Evolutionary conservation across 129 eudicot genomes (phyloP).

Genomic region (Flaveria robusta): DNA sequence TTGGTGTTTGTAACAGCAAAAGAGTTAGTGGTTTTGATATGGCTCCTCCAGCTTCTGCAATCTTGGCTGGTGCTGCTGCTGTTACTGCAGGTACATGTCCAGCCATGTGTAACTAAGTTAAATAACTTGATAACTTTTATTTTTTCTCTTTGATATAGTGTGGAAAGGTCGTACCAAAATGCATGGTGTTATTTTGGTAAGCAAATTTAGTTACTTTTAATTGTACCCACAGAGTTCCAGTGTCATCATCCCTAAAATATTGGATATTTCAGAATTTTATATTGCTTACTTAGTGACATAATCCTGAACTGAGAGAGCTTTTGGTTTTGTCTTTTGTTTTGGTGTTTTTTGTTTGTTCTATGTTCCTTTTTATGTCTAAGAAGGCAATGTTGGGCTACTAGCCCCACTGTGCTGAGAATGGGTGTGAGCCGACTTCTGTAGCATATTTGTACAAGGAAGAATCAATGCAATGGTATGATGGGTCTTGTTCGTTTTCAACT

Average conservation of each 20-base stretch:
- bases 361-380: slow-evolving; percentile 87
- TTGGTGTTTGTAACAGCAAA: slow-evolving; percentile 63
- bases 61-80: slow-evolving; percentile 71
- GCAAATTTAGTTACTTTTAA: slow-evolving; percentile 56
- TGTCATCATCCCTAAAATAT: slow-evolving; percentile 43
- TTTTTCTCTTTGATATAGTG: slow-evolving; percentile 67
- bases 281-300: slow-evolving; percentile 60
- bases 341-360: slow-evolving; percentile 97
- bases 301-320: slow-evolving; percentile 88
- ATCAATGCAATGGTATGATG: slow-evolving; percentile 77
- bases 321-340: slow-evolving; percentile 91
- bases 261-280: slow-evolving; percentile 39
- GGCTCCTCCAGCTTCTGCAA: slow-evolving; percentile 97
- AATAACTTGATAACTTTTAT: slow-evolving; percentile 46
- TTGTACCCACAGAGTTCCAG: slow-evolving; percentile 43
- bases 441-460: slow-evolving; percentile 94
- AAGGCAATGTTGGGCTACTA: slow-evolving; percentile 99
- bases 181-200: slow-evolving; percentile 92
- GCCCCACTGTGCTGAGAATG: slow-evolving; percentile 99
- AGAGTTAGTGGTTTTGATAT: slow-evolving; percentile 97
- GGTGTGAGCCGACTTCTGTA: slow-evolving; percentile 99
- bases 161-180: slow-evolving; percentile 76
- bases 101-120: slow-evolving; percentile 10
- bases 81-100: slow-evolving; percentile 64
- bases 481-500: slow-evolving; percentile 91